Percentiles rank a stretch among this genome's conserved stretches.
Evolutionary conservation across 1,284 basidiomycete species (phyloP).

Genomic region (Cutaneotrichosporon mucoides): DNA sequence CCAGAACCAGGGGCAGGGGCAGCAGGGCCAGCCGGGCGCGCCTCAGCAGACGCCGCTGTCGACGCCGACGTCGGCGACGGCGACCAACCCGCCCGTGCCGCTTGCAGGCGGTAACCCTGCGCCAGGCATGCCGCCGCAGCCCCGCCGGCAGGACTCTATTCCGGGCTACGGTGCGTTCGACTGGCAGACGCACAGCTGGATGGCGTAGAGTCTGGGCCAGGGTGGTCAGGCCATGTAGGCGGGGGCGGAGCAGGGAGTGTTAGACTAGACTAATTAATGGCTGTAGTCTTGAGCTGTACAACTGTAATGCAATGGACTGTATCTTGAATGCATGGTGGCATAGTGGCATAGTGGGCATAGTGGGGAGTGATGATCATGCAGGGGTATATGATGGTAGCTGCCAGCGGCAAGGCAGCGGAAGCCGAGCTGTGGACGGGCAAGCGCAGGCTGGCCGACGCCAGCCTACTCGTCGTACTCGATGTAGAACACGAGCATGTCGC

Average conservation of each 20-base stretch:
- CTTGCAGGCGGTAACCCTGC: not conserved
- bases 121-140: not conserved
- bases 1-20: conserved; percentile 1
- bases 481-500: conserved; percentile 64
- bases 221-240: no score
- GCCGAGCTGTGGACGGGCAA: no score
- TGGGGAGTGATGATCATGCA: not conserved
- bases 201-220: conserved; percentile 18
- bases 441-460: no score
- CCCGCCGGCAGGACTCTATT: conserved; percentile 19
- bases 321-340: conserved; percentile 4
- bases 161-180: conserved; percentile 23
- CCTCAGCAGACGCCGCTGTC: conserved; percentile 2
- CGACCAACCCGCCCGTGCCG: not conserved
- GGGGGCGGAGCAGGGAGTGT: no score
- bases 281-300: not conserved
- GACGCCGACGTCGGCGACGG: conserved; percentile 1
- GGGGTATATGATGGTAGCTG: no score
- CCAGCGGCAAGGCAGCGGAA: no score
- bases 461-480: conserved; percentile 23
- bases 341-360: no score
- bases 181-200: conserved; percentile 30
- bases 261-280: not conserved
- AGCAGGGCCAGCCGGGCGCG: not conserved
- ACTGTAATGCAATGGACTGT: not conserved